phyloP scores from a whole-genome alignment of 177 flowering plant genomes.

The Vitis hybrid region DNA sequence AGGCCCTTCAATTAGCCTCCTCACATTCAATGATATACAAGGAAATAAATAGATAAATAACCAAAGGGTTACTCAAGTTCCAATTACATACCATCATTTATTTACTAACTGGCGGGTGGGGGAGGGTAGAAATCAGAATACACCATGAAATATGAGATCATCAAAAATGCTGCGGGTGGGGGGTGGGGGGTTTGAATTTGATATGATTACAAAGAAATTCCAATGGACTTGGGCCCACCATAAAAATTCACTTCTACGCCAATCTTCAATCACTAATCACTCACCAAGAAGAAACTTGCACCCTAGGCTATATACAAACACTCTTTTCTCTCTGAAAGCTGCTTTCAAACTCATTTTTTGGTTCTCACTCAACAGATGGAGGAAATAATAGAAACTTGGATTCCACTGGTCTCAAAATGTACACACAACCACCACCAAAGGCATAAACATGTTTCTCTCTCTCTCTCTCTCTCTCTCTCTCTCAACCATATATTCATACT shows the following conservation, averaged over 20 bases:
- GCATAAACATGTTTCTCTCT: conserved; percentile 1
- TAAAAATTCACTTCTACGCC: not conserved
- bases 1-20: too few relatives aligned
- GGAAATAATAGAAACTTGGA: conserved; percentile 6
- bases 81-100: not conserved
- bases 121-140: conserved; percentile 1
- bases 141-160: too few relatives aligned
- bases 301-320: conserved; percentile 1
- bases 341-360: conserved; percentile 6
- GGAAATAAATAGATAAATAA: too few relatives aligned
- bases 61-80: not conserved
- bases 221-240: too few relatives aligned
- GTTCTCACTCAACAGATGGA: conserved; percentile 6
- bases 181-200: too few relatives aligned
- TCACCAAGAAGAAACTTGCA: not conserved
- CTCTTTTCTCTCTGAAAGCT: not conserved
- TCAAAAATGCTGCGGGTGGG: too few relatives aligned
- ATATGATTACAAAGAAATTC: too few relatives aligned
- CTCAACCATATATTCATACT: conserved; percentile 4
- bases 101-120: not conserved
- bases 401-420: conserved; percentile 10
- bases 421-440: conserved; percentile 11
- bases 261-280: conserved; percentile 4
- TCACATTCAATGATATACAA: too few relatives aligned
- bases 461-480: not conserved